These are phyloP conservation scores for Cadophora sp. DNA, from an alignment of 2,329 filamentous ascomycete genomes.

Conservation along the genomic window DNA sequence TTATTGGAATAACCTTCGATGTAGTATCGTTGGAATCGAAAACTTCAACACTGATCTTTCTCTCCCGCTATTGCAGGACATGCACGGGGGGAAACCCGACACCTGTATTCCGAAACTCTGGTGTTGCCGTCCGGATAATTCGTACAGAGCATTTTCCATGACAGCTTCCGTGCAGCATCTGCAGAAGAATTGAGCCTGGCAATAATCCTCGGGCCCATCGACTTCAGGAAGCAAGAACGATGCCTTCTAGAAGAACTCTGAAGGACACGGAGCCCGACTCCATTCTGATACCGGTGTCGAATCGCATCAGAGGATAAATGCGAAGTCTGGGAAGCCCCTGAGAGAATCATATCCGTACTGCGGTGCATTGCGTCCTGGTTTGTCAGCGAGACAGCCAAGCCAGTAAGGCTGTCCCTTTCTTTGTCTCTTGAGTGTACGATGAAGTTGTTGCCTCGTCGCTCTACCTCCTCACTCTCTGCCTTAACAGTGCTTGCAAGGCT, in stretches of 20 bases:
- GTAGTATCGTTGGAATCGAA: neutral
- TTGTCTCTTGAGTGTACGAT: neutral
- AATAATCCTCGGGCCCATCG: neutral
- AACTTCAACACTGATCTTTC: neutral
- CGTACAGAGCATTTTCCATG: neutral
- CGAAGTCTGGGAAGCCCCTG: neutral
- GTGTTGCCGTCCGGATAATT: slow-evolving; percentile 2
- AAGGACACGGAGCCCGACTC: neutral
- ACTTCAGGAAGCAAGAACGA: neutral
- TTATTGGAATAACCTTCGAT: neutral
- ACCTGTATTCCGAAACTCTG: slow-evolving; percentile 2
- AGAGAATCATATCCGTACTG: neutral
- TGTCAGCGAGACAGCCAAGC: neutral
- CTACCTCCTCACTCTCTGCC: too few relatives aligned
- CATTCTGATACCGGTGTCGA: slow-evolving; percentile 12
- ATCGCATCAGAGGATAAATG: slow-evolving; percentile 25
- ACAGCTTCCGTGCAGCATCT: slow-evolving; percentile 1
- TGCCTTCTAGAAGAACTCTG: slow-evolving; percentile 16
- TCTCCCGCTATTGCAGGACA: neutral
- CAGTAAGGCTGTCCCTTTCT: neutral
- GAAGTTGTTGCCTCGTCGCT: neutral
- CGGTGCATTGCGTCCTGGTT: neutral
- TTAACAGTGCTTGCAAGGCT: neutral
- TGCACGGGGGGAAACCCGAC: neutral
- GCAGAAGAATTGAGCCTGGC: slow-evolving; percentile 16